Percentiles rank a stretch among this genome's conserved stretches.
These are phyloP conservation scores for Tubosaeta brunneosetosa DNA, from an alignment of 768 basidiomycete species.

Conservation along the genomic window DNA sequence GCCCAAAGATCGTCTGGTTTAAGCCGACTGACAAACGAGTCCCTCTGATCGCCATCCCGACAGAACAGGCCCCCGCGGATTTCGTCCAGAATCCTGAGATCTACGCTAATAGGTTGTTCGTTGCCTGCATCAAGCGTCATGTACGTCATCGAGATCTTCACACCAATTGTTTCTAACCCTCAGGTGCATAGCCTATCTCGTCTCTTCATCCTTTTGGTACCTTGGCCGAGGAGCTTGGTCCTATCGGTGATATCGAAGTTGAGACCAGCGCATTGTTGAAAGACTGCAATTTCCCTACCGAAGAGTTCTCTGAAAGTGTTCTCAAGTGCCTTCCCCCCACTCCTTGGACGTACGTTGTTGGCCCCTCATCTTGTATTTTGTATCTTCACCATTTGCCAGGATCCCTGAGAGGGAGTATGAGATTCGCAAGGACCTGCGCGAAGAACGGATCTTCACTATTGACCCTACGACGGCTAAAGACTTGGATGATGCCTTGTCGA, in stretches of 20 bases:
- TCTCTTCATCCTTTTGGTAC: slow-evolving; percentile 99
- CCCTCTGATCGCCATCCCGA: slow-evolving; percentile 96
- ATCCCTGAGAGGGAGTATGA: slow-evolving; percentile 89
- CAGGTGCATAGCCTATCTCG: slow-evolving; percentile 66
- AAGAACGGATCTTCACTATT: slow-evolving; percentile 86
- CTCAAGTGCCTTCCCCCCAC: slow-evolving; percentile 93
- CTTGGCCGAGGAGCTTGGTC: slow-evolving; percentile 93
- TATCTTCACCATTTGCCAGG: slow-evolving; percentile 34
- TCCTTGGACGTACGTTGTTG: slow-evolving; percentile 75
- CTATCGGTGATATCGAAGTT: slow-evolving; percentile 97
- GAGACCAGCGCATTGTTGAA: slow-evolving; percentile 97
- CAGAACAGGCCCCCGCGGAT: slow-evolving; percentile 94
- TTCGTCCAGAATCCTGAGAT: slow-evolving; percentile 93
- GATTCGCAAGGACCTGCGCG: slow-evolving; percentile 81
- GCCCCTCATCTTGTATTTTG: not conserved
- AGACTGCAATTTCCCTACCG: slow-evolving; percentile 98
- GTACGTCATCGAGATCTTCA: slow-evolving; percentile 44
- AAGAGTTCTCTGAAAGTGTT: slow-evolving; percentile 94
- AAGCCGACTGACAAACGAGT: slow-evolving; percentile 99
- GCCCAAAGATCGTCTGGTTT: slow-evolving; percentile 99
- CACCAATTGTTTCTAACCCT: slow-evolving; percentile 13
- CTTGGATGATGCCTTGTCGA: slow-evolving; percentile 90
- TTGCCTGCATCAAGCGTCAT: slow-evolving; percentile 98
- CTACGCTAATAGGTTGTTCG: slow-evolving; percentile 88
- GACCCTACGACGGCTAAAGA: slow-evolving; percentile 89